Evolutionary conservation across 208 protist genomes (phyloP), one percentile per base, ranked within the genome.

Genomic region (Pavlovales sp.): DNA sequence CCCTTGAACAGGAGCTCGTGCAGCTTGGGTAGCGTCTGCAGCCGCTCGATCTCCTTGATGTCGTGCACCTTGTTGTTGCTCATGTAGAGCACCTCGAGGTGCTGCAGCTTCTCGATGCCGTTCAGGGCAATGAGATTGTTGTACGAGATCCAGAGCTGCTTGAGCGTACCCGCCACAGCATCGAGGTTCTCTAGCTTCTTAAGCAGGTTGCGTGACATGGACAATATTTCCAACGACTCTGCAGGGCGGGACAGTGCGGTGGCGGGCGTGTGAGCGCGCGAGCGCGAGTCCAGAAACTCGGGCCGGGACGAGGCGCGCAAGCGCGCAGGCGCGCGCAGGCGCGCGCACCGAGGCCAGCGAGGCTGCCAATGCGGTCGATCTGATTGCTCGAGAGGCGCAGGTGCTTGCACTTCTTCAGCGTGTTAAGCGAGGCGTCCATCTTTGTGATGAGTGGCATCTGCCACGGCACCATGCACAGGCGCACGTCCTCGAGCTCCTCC

Each of bases 161-260:
- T 92, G n/a, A 98, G 93, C 83, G 96, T 96, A 36, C 93, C 94
- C 2, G 91, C 32, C 0, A 95, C 87, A 39, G 96, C 89, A 87
- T 98, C 96, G 11, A 98, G 94, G 87, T 97, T 96, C 93, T 98
- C 96, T 40, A 98, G 89, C 92, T 97, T 97, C 81, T 97, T 97
- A 82, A 98, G 97, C 57, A 88, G 92, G 93, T 98, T 98, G 67
- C 97, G 94, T 28, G 95, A 96, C 14, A 98, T 94, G 14, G 96
- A 98, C 8, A 98, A 92, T 34, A 97, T 95, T 92, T 97, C 96
- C 0, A 98, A 88, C 40, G 96, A 95, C 90, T 96, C 75, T 79
- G 34, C 28, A 22, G 36, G 20, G 57, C 14, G 14, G 14, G 14
- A 71, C 57, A 71, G 14, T 71, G 20, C 14, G 57, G 14, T 71